Conservation (phyloP, 1,284 basidiomycete genomes). For the Trichosporon ovoides region DNA sequence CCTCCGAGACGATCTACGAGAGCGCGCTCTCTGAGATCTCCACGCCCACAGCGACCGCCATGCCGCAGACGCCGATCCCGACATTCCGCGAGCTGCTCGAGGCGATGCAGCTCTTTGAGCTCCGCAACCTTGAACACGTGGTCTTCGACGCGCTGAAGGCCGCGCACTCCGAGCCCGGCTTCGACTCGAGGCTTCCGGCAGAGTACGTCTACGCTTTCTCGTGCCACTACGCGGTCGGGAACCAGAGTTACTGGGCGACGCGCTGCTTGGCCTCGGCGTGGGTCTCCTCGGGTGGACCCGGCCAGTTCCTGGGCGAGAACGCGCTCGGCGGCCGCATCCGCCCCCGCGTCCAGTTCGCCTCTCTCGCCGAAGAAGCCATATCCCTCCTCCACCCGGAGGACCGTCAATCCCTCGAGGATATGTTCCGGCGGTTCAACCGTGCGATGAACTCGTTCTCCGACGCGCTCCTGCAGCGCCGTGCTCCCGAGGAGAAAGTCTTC, state of each 20-base stretch:
- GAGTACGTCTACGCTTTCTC: not conserved
- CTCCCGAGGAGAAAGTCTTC: too few species aligned
- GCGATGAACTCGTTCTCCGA: too few species aligned
- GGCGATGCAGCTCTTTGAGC: not conserved
- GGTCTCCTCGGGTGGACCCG: not conserved
- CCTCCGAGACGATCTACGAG: too few species aligned
- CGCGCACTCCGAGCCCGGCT: not conserved
- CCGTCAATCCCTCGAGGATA: too few species aligned
- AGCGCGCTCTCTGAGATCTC: too few species aligned
- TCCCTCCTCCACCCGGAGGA: too few species aligned
- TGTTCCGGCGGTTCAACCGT: too few species aligned
- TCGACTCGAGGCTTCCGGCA: not conserved
- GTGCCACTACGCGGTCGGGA: not conserved
- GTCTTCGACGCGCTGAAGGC: not conserved
- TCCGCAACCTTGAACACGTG: not conserved
- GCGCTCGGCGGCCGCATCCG: too few species aligned
- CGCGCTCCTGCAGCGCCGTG: too few species aligned
- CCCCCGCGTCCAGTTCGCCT: too few species aligned
- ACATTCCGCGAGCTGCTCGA: not conserved
- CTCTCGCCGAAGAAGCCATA: too few species aligned
- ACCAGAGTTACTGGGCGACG: not conserved
- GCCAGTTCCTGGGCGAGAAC: too few species aligned
- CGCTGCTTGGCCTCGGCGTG: not conserved
- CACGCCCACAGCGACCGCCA: not conserved
- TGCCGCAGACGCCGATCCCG: not conserved